These are phyloP conservation scores for Saprolegnia parasitica DNA, from an alignment of 352 stramenopile species.

Conservation along the genomic window DNA sequence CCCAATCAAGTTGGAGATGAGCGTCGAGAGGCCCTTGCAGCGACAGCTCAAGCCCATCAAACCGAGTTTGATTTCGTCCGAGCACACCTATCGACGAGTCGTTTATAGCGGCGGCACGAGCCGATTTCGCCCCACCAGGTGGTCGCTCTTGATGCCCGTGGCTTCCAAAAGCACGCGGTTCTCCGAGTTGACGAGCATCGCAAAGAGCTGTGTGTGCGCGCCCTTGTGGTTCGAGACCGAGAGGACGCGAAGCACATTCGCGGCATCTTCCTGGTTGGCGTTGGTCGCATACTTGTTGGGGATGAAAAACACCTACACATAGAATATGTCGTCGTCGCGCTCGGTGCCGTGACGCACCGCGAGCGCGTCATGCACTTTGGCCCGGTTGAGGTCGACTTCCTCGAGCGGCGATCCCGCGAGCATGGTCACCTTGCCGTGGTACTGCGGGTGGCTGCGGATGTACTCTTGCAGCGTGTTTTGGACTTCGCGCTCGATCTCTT, in stretches of 20 bases:
- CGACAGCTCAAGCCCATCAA: slow-evolving; percentile 83
- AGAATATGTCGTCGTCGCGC: background rate
- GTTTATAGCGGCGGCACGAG: no score
- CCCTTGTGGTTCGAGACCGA: slow-evolving; percentile 60
- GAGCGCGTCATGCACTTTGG: slow-evolving; percentile 57
- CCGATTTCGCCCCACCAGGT: slow-evolving; percentile 50
- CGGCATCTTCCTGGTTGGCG: slow-evolving; percentile 73
- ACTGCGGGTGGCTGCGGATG: slow-evolving; percentile 59
- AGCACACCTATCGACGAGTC: slow-evolving; percentile 44
- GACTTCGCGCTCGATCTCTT: slow-evolving; percentile 40
- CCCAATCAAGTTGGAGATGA: slow-evolving; percentile 79
- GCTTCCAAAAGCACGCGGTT: slow-evolving; percentile 75
- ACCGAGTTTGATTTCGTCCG: slow-evolving; percentile 70
- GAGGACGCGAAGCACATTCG: slow-evolving; percentile 74
- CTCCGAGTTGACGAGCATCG: slow-evolving; percentile 79
- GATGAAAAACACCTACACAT: slow-evolving; percentile 57
- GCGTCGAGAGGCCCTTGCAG: slow-evolving; percentile 71
- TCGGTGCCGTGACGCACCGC: slow-evolving; percentile 31
- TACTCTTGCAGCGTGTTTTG: slow-evolving; percentile 63
- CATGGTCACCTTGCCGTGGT: slow-evolving; percentile 76
- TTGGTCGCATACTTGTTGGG: slow-evolving; percentile 79
- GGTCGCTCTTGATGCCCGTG: slow-evolving; percentile 57
- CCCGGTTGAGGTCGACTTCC: slow-evolving; percentile 49
- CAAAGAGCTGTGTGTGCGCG: slow-evolving; percentile 66
- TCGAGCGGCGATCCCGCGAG: slow-evolving; percentile 65